Conservation (phyloP, 306 rosid species). For the Vigna reflexopilosa region DNA sequence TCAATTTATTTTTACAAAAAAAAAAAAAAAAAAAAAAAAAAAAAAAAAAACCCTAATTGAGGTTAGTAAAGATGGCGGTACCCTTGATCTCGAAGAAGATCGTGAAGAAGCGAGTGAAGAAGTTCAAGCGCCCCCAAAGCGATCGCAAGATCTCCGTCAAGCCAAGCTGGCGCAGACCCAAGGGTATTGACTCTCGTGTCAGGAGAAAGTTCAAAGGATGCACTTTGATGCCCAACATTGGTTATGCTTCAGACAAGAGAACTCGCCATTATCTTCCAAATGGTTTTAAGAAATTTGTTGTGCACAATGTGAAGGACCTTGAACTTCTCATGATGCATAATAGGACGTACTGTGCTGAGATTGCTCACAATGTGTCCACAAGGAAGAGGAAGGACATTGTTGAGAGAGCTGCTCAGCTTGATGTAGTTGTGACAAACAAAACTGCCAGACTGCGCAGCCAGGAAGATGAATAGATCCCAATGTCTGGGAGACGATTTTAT, state of each 20-base stretch:
- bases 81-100: conserved; percentile 74
- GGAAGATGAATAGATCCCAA: conserved; percentile 70
- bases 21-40: no score
- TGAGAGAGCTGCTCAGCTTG: conserved; percentile 88
- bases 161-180: conserved; percentile 84
- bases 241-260: conserved; percentile 81
- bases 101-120: conserved; percentile 85
- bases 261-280: conserved; percentile 83
- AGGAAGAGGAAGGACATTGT: conserved; percentile 81
- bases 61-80: conserved; percentile 58
- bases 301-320: conserved; percentile 65
- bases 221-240: conserved; percentile 78
- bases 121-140: conserved; percentile 79
- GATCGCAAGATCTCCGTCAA: conserved; percentile 85
- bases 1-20: no score
- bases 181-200: conserved; percentile 93
- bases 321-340: conserved; percentile 87
- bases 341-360: conserved; percentile 87
- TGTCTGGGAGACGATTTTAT: background rate
- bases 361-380: conserved; percentile 77
- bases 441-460: conserved; percentile 89
- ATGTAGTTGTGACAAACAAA: conserved; percentile 85
- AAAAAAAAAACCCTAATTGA: background rate
- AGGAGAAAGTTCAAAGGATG: conserved; percentile 93
- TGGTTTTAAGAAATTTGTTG: conserved; percentile 83